A percentile compares a stretch with the other conserved stretches of the same genome.
These are phyloP conservation scores for Coccinonectria pachysandricola DNA, from an alignment of 2,329 filamentous ascomycete genomes.

Conservation along the genomic window DNA sequence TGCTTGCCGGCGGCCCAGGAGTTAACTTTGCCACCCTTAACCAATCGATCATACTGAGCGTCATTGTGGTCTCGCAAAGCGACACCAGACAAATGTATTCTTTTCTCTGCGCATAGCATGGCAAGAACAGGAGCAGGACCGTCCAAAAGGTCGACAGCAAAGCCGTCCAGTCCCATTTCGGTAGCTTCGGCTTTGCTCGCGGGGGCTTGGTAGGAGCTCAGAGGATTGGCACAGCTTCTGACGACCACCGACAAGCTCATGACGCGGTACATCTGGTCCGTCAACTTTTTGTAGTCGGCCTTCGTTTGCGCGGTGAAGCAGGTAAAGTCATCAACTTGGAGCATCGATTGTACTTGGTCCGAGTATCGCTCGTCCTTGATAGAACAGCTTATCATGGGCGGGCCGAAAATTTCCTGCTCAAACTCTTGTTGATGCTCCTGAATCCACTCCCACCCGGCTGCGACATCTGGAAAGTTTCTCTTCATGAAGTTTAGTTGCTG, in stretches of 20 bases:
- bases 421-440: constrained; percentile 59
- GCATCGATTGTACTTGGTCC: constrained; percentile 41
- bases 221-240: constrained; percentile 46
- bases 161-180: constrained; percentile 62
- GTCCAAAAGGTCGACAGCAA: constrained; percentile 65
- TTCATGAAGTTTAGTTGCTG: constrained; percentile 60
- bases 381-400: constrained; percentile 70
- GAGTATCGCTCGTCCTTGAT: constrained; percentile 62
- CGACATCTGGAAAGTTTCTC: constrained; percentile 50
- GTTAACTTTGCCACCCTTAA: constrained; percentile 45
- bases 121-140: constrained; percentile 77
- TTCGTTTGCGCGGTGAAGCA: constrained; percentile 68
- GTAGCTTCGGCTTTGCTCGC: constrained; percentile 45
- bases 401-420: constrained; percentile 67
- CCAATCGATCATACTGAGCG: constrained; percentile 57
- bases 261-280: constrained; percentile 49
- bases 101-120: constrained; percentile 71
- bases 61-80: constrained; percentile 52
- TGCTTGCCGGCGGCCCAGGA: constrained; percentile 61
- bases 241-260: constrained; percentile 64
- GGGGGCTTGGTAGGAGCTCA: constrained; percentile 45
- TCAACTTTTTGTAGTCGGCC: constrained; percentile 65
- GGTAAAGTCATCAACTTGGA: constrained; percentile 42
- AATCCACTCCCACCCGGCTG: constrained; percentile 72
- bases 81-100: constrained; percentile 59